Percentiles rank a stretch among this genome's conserved stretches.
Evolutionary conservation across 106 monocot species (phyloP).

Genomic region (Dendrobium huoshanense): DNA sequence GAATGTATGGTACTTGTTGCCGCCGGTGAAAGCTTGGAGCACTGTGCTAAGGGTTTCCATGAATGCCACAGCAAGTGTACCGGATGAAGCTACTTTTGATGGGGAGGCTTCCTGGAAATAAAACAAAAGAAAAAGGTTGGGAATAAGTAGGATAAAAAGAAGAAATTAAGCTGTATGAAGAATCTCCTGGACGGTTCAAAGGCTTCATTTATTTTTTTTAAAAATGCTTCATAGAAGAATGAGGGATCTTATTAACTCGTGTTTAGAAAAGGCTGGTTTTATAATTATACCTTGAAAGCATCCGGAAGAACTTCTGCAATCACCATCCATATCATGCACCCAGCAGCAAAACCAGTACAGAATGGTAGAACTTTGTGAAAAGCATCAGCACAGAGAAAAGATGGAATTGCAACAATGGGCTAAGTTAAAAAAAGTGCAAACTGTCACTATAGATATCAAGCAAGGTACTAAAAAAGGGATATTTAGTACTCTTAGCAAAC

Average conservation of each 20-base stretch:
- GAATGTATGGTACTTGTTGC: conserved; percentile 34
- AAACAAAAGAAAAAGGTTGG: neutral
- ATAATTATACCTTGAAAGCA: conserved; percentile 82
- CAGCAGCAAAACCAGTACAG: conserved; percentile 98
- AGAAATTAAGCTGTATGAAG: neutral
- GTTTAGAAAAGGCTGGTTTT: neutral
- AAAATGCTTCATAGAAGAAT: neutral
- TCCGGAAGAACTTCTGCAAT: conserved; percentile 98
- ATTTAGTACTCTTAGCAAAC: neutral
- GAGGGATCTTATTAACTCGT: neutral
- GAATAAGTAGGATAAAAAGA: neutral
- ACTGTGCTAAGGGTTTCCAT: conserved; percentile 91
- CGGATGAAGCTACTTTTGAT: conserved; percentile 96
- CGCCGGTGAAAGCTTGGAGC: conserved; percentile 48
- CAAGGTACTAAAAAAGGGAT: neutral
- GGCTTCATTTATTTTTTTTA: neutral
- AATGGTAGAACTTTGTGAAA: conserved; percentile 92
- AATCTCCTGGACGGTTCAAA: neutral
- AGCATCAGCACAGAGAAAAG: conserved; percentile 90
- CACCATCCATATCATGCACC: conserved; percentile 99
- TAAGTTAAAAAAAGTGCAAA: conserved; percentile 14
- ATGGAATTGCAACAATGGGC: conserved; percentile 96
- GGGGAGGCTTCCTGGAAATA: conserved; percentile 76
- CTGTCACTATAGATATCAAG: neutral
- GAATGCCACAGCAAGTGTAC: conserved; percentile 89